These are phyloP conservation scores for Malbranchea cinnamomea DNA, from an alignment of 2,329 filamentous ascomycete species.

Conservation along the genomic window DNA sequence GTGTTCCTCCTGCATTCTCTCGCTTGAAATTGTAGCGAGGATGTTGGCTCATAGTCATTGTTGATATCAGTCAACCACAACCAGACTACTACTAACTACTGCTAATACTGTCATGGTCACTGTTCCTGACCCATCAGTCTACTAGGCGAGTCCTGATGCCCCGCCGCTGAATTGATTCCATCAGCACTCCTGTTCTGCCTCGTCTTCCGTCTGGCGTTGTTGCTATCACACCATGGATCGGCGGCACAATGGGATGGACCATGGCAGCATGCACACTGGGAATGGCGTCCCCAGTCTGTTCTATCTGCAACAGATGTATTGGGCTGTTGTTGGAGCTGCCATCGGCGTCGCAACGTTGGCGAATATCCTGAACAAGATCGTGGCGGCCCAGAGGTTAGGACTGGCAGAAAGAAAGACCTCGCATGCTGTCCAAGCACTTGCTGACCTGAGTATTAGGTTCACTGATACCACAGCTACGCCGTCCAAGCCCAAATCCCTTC, in stretches of 20 bases:
- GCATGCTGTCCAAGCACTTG: background rate
- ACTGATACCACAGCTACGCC: conserved; percentile 29
- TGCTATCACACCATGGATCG: conserved; percentile 4
- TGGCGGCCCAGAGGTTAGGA: conserved; percentile 36
- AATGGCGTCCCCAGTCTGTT: conserved; percentile 30
- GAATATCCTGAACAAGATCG: conserved; percentile 31
- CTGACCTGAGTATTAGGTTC: conserved; percentile 22
- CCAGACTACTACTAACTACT: no score
- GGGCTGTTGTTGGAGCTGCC: conserved; percentile 32
- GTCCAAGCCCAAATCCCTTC: conserved; percentile 38
- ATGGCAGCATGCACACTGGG: conserved; percentile 17
- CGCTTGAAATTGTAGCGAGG: no score
- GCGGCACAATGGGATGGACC: conserved; percentile 11
- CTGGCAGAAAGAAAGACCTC: background rate
- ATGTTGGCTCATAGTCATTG: no score
- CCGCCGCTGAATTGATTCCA: no score
- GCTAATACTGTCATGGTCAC: no score
- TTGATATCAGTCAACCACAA: no score
- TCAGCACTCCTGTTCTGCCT: no score
- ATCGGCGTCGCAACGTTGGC: conserved; percentile 21
- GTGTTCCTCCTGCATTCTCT: no score
- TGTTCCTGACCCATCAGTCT: no score
- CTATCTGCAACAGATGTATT: conserved; percentile 38
- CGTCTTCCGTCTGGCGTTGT: no score
- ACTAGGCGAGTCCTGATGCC: no score